Percentiles rank a stretch among this genome's conserved stretches.
Evolutionary conservation across 768 basidiomycete genomes (phyloP).

Genomic region (Tylopilus sp.): DNA sequence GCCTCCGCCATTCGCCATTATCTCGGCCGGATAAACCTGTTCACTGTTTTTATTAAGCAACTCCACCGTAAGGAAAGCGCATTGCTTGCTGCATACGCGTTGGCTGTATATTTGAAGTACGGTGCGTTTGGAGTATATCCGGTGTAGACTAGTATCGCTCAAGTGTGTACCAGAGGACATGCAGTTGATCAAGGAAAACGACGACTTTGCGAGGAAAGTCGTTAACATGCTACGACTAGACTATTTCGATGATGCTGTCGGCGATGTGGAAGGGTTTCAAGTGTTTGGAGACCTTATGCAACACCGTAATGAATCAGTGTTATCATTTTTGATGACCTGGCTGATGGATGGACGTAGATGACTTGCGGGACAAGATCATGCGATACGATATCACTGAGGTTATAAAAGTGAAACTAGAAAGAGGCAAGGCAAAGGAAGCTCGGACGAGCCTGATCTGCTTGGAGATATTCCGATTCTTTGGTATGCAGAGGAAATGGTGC

Average conservation of each 20-base stretch:
- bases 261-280: constrained; percentile 21
- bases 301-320: constrained; percentile 9
- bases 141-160: background rate
- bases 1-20: constrained; percentile 2
- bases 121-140: constrained; percentile 4
- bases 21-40: constrained; percentile 4
- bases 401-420: constrained; percentile 13
- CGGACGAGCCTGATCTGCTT: constrained; percentile 22
- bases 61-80: constrained; percentile 10
- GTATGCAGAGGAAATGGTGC: constrained; percentile 1
- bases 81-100: constrained; percentile 19
- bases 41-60: constrained; percentile 12
- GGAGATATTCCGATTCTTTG: constrained; percentile 21
- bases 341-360: constrained; percentile 7
- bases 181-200: constrained; percentile 2
- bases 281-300: constrained; percentile 19
- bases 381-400: constrained; percentile 15
- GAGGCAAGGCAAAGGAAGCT: constrained; percentile 10
- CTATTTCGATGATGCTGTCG: constrained; percentile 23
- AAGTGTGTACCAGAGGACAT: constrained; percentile 11
- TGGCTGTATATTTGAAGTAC: constrained; percentile 12
- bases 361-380: constrained; percentile 15
- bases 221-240: constrained; percentile 20
- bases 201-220: constrained; percentile 8
- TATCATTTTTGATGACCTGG: background rate